These are phyloP conservation scores for Candida dubliniensis DNA, from an alignment of 1,139 yeast species.

Conservation along the genomic window DNA sequence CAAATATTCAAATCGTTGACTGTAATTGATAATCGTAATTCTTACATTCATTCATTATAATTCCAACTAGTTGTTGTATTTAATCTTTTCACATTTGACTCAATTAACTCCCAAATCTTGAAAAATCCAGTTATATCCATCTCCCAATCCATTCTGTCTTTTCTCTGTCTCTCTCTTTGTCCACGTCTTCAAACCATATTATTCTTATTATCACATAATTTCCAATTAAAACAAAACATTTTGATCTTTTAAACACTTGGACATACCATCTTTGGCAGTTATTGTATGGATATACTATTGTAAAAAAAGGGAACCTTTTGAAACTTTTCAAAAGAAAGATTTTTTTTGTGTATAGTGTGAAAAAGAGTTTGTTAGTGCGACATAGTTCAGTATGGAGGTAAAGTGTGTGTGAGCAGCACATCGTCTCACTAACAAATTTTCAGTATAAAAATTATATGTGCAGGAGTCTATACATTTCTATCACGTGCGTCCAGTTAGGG, in stretches of 20 bases:
- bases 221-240: neutral
- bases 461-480: neutral
- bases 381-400: neutral
- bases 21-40: too few species aligned
- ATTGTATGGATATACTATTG: slow-evolving; percentile 2
- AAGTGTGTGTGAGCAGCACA: neutral
- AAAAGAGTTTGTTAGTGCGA: neutral
- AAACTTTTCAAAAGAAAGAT: slow-evolving; percentile 10
- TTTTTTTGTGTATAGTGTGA: slow-evolving; percentile 4
- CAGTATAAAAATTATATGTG: neutral
- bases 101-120: too few species aligned
- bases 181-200: too few species aligned
- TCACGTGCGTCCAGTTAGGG: slow-evolving; percentile 2
- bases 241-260: neutral
- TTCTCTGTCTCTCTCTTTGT: too few species aligned
- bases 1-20: too few species aligned
- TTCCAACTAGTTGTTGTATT: too few species aligned
- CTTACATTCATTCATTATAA: too few species aligned
- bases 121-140: too few species aligned
- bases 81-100: too few species aligned
- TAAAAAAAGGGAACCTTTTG: neutral
- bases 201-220: neutral
- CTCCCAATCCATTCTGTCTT: too few species aligned
- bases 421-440: neutral
- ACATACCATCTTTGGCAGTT: slow-evolving; percentile 16